Evolutionary conservation across 495 filamentous ascomycete genomes (phyloP).

Genomic region (Chaetomium tenue): DNA sequence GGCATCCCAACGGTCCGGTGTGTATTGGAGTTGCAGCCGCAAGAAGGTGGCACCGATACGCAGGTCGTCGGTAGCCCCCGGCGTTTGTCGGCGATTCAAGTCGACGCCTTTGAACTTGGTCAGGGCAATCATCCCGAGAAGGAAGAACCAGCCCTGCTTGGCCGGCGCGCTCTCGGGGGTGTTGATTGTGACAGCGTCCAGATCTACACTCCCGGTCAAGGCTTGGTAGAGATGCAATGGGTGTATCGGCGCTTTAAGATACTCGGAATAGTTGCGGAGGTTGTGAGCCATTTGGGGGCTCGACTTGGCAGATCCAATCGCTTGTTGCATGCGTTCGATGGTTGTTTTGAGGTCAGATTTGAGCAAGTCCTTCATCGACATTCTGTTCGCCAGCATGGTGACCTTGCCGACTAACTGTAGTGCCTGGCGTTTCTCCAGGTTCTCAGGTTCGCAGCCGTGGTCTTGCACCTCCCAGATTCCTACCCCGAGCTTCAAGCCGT

Average conservation of each 20-base stretch:
- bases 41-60: constrained; percentile 80
- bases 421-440: constrained; percentile 72
- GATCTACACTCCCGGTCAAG: constrained; percentile 68
- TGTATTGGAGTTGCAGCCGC: constrained; percentile 80
- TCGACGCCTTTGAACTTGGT: constrained; percentile 76
- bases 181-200: constrained; percentile 53
- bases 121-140: constrained; percentile 82
- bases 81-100: constrained; percentile 69
- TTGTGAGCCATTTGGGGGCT: constrained; percentile 71
- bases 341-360: constrained; percentile 84
- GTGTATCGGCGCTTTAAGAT: constrained; percentile 75
- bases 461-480: constrained; percentile 66
- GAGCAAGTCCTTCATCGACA: constrained; percentile 86
- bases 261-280: constrained; percentile 68
- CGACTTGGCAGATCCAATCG: constrained; percentile 58
- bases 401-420: constrained; percentile 79
- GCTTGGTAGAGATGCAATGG: constrained; percentile 76
- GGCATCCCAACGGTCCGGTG: constrained; percentile 83
- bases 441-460: constrained; percentile 71
- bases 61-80: constrained; percentile 79
- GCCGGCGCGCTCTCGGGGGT: constrained; percentile 59
- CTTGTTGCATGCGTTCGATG: constrained; percentile 83
- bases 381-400: constrained; percentile 70
- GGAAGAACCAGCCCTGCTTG: constrained; percentile 86
- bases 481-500: constrained; percentile 76